Evolutionary conservation across 2,329 filamentous ascomycete species (phyloP), one percentile per base, ranked within the genome.

Genomic region (Ilyonectria destructans): DNA sequence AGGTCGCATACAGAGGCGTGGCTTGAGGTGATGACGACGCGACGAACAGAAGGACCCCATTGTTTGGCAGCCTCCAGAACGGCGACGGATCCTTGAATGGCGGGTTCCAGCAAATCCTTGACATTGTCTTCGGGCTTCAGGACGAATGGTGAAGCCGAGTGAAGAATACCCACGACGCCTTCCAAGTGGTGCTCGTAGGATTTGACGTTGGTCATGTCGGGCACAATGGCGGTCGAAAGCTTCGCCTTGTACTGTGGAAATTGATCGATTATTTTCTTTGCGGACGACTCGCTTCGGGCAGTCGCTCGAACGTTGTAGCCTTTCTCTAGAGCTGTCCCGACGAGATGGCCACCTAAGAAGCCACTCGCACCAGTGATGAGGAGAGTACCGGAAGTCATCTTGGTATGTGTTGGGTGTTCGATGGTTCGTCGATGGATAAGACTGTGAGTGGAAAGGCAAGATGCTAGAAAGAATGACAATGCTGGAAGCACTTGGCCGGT

Each of bases 121-220:
- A 51, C 26, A 12, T 51, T 51, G n/a, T 51, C 48, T 51, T 88
- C 86, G 54, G 91, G 86, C 56, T 90, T 89, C 77, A 90, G 88
- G 74, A 29, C 23, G 4, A 51, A 26, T 29, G 48, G 48, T 13
- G 23, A 29, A 6, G 48, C 48, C 23, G 26, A 15, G 23, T 51
- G 48, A 17, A 51, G 93, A 56, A 96, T 92, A 48, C 46, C n/a
- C 65, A 12, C 3, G 48, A 63, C 43, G 78, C 80, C 15, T 56
- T 69, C 45, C 77, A 80, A 68, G 2, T 61, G 56, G 1, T 45
- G 19, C 19, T 68, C 56, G 35, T 64, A 68, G 4, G 61, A 46
- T 13, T 35, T 15, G 21, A 26, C 26, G 4, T 57, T 6, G 9
- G 66, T 65, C 9, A 69, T 65, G 58, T 69, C 66, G 19, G 66